These are phyloP conservation scores for Neonectria faginata DNA, from an alignment of 2,329 filamentous ascomycete genomes.

Conservation along the genomic window DNA sequence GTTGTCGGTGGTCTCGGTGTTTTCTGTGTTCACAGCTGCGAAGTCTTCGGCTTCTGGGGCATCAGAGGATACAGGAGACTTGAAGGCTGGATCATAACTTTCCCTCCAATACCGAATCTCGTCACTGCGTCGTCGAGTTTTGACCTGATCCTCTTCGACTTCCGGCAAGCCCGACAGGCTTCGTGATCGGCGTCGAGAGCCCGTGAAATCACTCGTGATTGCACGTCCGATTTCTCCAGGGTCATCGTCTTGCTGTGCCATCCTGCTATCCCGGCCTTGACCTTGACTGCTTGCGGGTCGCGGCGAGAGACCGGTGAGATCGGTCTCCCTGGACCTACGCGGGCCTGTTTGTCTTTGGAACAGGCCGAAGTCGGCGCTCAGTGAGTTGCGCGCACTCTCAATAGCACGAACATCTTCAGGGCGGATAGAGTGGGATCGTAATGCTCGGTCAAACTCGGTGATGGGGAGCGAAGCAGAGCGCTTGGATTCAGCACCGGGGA, in stretches of 20 bases:
- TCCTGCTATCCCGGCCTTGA: slow-evolving; percentile 62
- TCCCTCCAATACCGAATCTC: slow-evolving; percentile 74
- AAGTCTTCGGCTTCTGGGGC: slow-evolving; percentile 53
- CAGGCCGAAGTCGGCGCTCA: slow-evolving; percentile 58
- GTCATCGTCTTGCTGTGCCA: slow-evolving; percentile 55
- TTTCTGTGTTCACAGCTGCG: slow-evolving; percentile 46
- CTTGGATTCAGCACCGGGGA: slow-evolving; percentile 57
- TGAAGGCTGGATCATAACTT: slow-evolving; percentile 65
- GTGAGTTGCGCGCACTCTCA: slow-evolving; percentile 65
- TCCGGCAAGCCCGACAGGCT: slow-evolving; percentile 68
- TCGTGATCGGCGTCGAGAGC: slow-evolving; percentile 66
- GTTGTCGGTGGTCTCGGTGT: slow-evolving; percentile 47
- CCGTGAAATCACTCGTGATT: slow-evolving; percentile 66
- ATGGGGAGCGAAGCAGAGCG: slow-evolving; percentile 70
- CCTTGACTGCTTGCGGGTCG: slow-evolving; percentile 71
- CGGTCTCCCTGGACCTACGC: slow-evolving; percentile 50
- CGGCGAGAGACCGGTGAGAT: slow-evolving; percentile 68
- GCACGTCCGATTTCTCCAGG: slow-evolving; percentile 71
- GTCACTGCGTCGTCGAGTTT: slow-evolving; percentile 66
- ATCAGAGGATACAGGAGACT: slow-evolving; percentile 64
- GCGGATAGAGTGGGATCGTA: slow-evolving; percentile 71
- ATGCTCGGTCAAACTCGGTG: slow-evolving; percentile 69
- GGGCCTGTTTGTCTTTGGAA: slow-evolving; percentile 49
- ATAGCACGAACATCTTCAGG: slow-evolving; percentile 66
- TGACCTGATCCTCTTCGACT: slow-evolving; percentile 49